Base-by-base conservation (phyloP, 1,284 basidiomycete species). In the Rhodotorula sp. region DNA sequence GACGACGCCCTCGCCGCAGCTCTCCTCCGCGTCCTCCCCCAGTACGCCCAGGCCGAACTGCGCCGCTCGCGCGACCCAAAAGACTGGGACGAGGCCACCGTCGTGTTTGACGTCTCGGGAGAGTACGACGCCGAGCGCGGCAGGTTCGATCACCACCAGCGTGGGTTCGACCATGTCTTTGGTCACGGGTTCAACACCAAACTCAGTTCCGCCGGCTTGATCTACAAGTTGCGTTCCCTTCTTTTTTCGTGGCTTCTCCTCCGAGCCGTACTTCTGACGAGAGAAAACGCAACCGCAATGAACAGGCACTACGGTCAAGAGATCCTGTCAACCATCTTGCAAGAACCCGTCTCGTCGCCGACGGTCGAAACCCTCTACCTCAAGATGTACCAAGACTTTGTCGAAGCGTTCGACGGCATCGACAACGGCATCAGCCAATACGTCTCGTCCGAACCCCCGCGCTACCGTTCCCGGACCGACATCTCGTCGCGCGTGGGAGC, bases 51-150 rank as follows among this genome's bases (percentile, higher is more conserved):
- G 77, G 88, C 91, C 77, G 91, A 85, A 75, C 80, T 97, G 57
- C 89, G 89, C 78, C 87, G 93, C 51, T 90, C 87, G 58, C 87
- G 95, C 64, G 93, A 97, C 79, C 87, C 89, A 1, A 86, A 85
- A 18, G 81, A 90, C 62, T 86, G 99, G 65, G 88, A 90, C 73
- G 85, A 87, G 6, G 94, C 93, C 78, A 89, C 94, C 78, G 94
- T 99, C 79, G 93, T 99, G n/a, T 93, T 99, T 49, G 95, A 99
- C 80, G 95, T 99, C 66, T 95, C 96, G 24, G 95, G 91, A 15
- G 86, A 91, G 26, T 99, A 99, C 81, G 91, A 95, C 70, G 86
- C 89, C 76, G 83, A 82, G 62, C 86, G 84, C 69, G 86, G 89
- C 71, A 42, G 37, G 37, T 42, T 42, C 37, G 37, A 42, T 42